Base-by-base conservation (phyloP, 2,329 filamentous ascomycete species). In the Mycocentrospora acerina region DNA sequence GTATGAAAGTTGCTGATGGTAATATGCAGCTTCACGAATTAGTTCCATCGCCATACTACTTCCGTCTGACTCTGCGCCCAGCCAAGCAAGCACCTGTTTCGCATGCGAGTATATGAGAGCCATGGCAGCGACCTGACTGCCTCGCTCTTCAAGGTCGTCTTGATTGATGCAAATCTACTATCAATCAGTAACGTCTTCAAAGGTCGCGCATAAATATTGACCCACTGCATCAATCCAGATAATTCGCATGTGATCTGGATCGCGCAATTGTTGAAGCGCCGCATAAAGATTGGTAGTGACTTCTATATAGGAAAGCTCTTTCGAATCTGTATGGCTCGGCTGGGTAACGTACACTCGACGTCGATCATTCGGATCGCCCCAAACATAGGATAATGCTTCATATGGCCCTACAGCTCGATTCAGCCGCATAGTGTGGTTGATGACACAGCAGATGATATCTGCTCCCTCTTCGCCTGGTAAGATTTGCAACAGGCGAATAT, bases 91-190 rank as follows among this genome's bases (percentile, higher is more conserved):
- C 11, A 63, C 57, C 6, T 37, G 17, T 18, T 49, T 40, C 1
- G 57, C 54, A 10, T 43, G 47, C 22, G 52, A 42, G 26, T 57
- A 62, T 17, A 63, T 60, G 22, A 39, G 48, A 26, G 44, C 48
- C 57, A 60, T 62, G 26, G 56, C 48, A 8, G 24, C 30, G n/a
- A 62, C 57, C 42, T 58, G 54, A 11, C 40, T 22, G 13, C 41
- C 38, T 29, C 50, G 45, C 38, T 63, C 54, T 32, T 32, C 40
- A 18, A 51, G 39, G 36, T 60, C 45, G 17, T 30, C 26, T 42
- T 62, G 60, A 31, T 62, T 53, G 27, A 52, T 48, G 17, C 37
- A 48, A 8, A 51, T 44, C n/a, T n/a, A n/a, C n/a, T n/a, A n/a
- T n/a, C n/a, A n/a, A n/a, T n/a, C n/a, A n/a, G n/a, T n/a, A n/a